phyloP scores from a whole-genome alignment of 192 early-diverging fungal species.

The Rhizophagus sp. region DNA sequence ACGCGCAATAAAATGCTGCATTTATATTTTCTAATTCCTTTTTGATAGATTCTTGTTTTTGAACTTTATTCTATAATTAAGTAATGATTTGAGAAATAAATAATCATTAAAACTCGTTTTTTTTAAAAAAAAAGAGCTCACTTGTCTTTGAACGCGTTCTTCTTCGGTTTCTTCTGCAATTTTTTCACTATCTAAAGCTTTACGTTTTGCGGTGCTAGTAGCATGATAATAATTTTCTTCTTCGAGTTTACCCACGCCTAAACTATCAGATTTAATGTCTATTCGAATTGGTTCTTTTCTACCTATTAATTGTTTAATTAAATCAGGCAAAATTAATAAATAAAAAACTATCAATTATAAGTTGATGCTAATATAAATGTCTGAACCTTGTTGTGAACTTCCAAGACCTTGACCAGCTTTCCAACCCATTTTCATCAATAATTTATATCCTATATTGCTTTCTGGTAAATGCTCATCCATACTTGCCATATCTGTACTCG shows the following conservation, averaged over 20 bases:
- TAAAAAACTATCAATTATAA: slow-evolving; percentile 8
- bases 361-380: background rate
- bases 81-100: background rate
- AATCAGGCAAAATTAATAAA: background rate
- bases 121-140: slow-evolving; percentile 10
- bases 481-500: slow-evolving; percentile 38
- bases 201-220: slow-evolving; percentile 60
- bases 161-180: slow-evolving; percentile 67
- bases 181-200: slow-evolving; percentile 64
- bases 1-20: slow-evolving; percentile 73
- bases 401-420: slow-evolving; percentile 63
- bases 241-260: slow-evolving; percentile 67
- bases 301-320: slow-evolving; percentile 41
- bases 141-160: slow-evolving; percentile 55
- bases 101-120: too few relatives aligned
- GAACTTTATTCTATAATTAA: slow-evolving; percentile 43
- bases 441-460: slow-evolving; percentile 62
- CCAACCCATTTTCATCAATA: slow-evolving; percentile 79
- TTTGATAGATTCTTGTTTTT: slow-evolving; percentile 51
- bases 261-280: slow-evolving; percentile 58
- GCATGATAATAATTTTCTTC: slow-evolving; percentile 55
- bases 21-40: slow-evolving; percentile 62
- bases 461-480: slow-evolving; percentile 64
- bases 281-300: slow-evolving; percentile 72
- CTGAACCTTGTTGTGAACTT: slow-evolving; percentile 48